A percentile compares a stretch with the other conserved stretches of the same genome.
phyloP scores from a whole-genome alignment of 306 rosid species.

The Geum urbanum region DNA sequence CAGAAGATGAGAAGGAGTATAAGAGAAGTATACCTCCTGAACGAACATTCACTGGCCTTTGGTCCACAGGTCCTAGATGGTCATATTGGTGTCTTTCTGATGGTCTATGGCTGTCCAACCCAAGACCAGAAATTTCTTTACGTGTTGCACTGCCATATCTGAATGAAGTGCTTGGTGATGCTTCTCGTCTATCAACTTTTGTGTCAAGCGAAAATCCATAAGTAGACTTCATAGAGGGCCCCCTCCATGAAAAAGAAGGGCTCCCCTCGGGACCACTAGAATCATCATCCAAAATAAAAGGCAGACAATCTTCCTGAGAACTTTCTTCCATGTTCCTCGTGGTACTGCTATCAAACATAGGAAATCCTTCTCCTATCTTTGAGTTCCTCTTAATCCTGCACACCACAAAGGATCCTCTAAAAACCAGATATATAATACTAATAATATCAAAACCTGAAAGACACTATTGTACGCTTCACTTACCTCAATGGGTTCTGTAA shows the following conservation, averaged over 20 bases:
- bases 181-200: constrained; percentile 48
- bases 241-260: constrained; percentile 55
- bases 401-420: constrained; percentile 22
- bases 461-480: constrained; percentile 13
- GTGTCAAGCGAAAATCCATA: constrained; percentile 68
- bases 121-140: constrained; percentile 39
- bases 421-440: constrained; percentile 15
- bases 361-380: constrained; percentile 50
- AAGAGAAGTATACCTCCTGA: constrained; percentile 49
- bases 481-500: constrained; percentile 62
- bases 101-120: constrained; percentile 46
- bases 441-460: constrained; percentile 17
- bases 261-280: constrained; percentile 77
- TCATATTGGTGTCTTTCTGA: constrained; percentile 39
- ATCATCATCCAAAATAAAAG: constrained; percentile 83
- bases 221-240: constrained; percentile 66
- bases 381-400: constrained; percentile 56
- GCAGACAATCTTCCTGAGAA: constrained; percentile 81
- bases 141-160: constrained; percentile 37
- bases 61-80: constrained; percentile 41
- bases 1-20: constrained; percentile 13
- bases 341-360: constrained; percentile 40
- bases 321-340: constrained; percentile 52
- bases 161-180: constrained; percentile 37
- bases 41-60: constrained; percentile 36